These are phyloP conservation scores for Cercospora nicotianae DNA, from an alignment of 2,329 filamentous ascomycete genomes.

Conservation along the genomic window DNA sequence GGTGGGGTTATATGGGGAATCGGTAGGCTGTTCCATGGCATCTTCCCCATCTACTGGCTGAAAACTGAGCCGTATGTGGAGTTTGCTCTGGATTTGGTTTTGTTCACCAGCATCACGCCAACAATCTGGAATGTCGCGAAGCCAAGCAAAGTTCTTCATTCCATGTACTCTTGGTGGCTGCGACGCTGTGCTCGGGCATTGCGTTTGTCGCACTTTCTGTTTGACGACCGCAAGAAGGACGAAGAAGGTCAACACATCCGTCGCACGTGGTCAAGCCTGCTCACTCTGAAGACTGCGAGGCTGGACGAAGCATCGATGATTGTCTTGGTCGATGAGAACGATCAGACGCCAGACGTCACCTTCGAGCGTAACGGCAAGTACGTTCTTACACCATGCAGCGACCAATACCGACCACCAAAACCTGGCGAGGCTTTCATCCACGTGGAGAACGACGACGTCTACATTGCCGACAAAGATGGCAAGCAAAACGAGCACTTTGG, in stretches of 20 bases:
- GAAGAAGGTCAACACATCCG: slow-evolving; percentile 67
- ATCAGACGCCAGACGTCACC: slow-evolving; percentile 36
- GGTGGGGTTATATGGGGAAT: slow-evolving; percentile 96
- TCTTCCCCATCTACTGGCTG: slow-evolving; percentile 91
- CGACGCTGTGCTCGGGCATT: slow-evolving; percentile 76
- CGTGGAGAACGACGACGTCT: slow-evolving; percentile 61
- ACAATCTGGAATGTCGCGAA: slow-evolving; percentile 80
- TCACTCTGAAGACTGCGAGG: slow-evolving; percentile 23
- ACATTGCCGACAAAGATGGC: slow-evolving; percentile 37
- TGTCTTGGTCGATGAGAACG: not conserved
- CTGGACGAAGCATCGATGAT: slow-evolving; percentile 7
- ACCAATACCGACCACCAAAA: slow-evolving; percentile 92
- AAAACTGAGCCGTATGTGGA: slow-evolving; percentile 90
- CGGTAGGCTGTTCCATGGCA: slow-evolving; percentile 62
- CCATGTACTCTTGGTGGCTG: slow-evolving; percentile 96
- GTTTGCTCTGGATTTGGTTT: slow-evolving; percentile 88
- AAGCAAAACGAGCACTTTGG: slow-evolving; percentile 48
- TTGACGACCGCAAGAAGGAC: slow-evolving; percentile 75
- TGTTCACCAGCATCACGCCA: slow-evolving; percentile 96
- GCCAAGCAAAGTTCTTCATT: slow-evolving; percentile 78
- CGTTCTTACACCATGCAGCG: slow-evolving; percentile 88
- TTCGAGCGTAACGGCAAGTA: slow-evolving; percentile 75
- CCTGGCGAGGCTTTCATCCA: slow-evolving; percentile 77
- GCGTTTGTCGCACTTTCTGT: slow-evolving; percentile 87
- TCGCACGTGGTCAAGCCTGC: slow-evolving; percentile 34